phyloP scores from a whole-genome alignment of 345 rosid species.

The Aquilaria yunnanensis region DNA sequence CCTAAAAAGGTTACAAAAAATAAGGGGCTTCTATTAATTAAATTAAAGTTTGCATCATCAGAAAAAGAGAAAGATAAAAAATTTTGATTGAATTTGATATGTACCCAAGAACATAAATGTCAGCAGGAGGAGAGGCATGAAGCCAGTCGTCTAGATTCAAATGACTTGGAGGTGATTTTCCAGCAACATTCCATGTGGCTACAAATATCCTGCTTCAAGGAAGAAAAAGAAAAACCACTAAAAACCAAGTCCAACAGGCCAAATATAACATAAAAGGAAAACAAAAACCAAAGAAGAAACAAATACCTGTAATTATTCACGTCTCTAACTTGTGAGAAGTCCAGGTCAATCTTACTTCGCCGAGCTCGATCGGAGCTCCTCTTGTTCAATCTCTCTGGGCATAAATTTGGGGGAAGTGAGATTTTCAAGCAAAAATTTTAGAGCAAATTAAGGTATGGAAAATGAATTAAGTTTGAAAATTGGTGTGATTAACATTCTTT shows the following conservation, averaged over 20 bases:
- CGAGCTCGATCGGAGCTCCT: constrained; percentile 45
- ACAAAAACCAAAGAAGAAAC: neutral
- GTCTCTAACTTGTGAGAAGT: constrained; percentile 55
- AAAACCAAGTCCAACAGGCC: constrained; percentile 4
- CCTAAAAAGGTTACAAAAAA: constrained; percentile 28
- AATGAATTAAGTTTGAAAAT: constrained; percentile 2
- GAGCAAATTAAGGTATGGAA: neutral
- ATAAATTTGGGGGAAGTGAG: constrained; percentile 10
- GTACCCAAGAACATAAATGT: constrained; percentile 95
- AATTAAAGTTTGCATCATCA: neutral
- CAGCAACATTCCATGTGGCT: constrained; percentile 99
- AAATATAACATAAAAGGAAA: neutral
- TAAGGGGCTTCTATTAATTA: constrained; percentile 7
- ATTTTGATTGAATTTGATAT: constrained; percentile 8
- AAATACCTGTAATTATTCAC: constrained; percentile 57
- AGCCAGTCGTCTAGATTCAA: constrained; percentile 96
- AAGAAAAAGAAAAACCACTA: constrained; percentile 7
- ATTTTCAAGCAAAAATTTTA: neutral
- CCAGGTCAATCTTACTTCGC: constrained; percentile 54
- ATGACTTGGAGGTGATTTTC: constrained; percentile 82
- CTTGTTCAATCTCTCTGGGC: constrained; percentile 45
- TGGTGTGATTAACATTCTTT: constrained; percentile 9
- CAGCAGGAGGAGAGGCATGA: constrained; percentile 87
- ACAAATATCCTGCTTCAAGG: constrained; percentile 56
- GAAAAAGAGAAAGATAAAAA: neutral